These are phyloP conservation scores for Heritiera fomes DNA, from an alignment of 345 rosid genomes.

Conservation along the genomic window DNA sequence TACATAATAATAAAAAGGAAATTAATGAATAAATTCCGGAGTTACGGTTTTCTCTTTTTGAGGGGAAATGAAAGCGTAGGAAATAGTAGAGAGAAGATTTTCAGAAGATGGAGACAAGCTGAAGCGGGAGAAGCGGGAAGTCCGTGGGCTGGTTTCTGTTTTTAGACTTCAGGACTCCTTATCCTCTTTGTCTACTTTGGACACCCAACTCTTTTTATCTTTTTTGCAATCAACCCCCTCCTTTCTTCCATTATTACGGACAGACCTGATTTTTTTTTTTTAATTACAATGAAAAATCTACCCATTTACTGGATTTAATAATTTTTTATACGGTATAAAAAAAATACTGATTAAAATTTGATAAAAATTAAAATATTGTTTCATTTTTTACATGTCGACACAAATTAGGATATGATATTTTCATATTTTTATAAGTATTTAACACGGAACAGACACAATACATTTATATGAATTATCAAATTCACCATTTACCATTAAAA, in stretches of 20 bases:
- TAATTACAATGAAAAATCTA: not conserved
- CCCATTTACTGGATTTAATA: not conserved
- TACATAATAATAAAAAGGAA: not conserved
- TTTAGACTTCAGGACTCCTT: not conserved
- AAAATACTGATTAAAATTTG: too few relatives aligned
- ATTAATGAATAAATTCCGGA: not conserved
- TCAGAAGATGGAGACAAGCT: constrained; percentile 8
- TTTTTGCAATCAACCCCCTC: not conserved
- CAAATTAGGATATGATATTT: too few relatives aligned
- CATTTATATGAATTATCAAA: too few relatives aligned
- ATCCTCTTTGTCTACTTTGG: not conserved
- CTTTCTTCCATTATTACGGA: not conserved
- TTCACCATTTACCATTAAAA: not conserved
- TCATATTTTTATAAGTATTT: too few relatives aligned
- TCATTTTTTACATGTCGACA: too few relatives aligned
- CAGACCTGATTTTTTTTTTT: not conserved
- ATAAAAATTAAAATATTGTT: too few relatives aligned
- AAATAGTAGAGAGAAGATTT: not conserved
- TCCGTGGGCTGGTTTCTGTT: constrained; percentile 30
- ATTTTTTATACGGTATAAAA: too few relatives aligned
- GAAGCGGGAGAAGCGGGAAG: constrained; percentile 58
- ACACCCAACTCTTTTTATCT: too few relatives aligned
- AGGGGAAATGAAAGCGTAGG: constrained; percentile 21
- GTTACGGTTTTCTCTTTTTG: not conserved
- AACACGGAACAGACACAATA: too few relatives aligned